Evolutionary conservation across 1,284 basidiomycete genomes (phyloP).

Genomic region (Termitomyces sp.): DNA sequence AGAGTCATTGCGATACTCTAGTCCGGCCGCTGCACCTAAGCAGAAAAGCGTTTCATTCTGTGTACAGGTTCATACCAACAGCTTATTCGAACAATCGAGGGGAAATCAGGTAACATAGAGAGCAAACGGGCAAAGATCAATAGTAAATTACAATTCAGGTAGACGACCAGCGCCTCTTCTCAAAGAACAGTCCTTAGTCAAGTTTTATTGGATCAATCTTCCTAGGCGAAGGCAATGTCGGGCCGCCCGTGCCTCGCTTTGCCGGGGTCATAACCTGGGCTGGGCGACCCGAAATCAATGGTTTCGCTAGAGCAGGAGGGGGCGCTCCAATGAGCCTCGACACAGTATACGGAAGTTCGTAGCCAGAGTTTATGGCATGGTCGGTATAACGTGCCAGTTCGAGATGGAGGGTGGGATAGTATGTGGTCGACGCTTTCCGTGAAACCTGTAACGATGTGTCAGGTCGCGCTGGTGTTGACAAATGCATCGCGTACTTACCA

Average conservation of each 20-base stretch:
- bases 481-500: constrained; percentile 38
- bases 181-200: constrained; percentile 16
- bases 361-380: constrained; percentile 55
- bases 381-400: constrained; percentile 84
- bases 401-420: constrained; percentile 89
- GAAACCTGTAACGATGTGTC: constrained; percentile 58
- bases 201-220: constrained; percentile 33
- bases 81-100: neutral
- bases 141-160: constrained; percentile 10
- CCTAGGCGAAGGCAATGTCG: constrained; percentile 29
- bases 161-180: neutral
- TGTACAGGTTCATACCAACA: neutral
- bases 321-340: constrained; percentile 67
- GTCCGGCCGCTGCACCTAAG: neutral
- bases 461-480: neutral
- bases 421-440: constrained; percentile 87
- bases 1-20: constrained; percentile 24
- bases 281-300: constrained; percentile 21
- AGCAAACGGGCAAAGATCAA: constrained; percentile 3
- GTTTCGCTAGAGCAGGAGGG: constrained; percentile 51
- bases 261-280: constrained; percentile 21
- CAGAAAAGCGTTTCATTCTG: neutral
- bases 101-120: neutral
- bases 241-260: constrained; percentile 21
- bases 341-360: constrained; percentile 72